Base-by-base conservation (phyloP, 73 alveolate genomes). In the Uronychia setigera region DNA sequence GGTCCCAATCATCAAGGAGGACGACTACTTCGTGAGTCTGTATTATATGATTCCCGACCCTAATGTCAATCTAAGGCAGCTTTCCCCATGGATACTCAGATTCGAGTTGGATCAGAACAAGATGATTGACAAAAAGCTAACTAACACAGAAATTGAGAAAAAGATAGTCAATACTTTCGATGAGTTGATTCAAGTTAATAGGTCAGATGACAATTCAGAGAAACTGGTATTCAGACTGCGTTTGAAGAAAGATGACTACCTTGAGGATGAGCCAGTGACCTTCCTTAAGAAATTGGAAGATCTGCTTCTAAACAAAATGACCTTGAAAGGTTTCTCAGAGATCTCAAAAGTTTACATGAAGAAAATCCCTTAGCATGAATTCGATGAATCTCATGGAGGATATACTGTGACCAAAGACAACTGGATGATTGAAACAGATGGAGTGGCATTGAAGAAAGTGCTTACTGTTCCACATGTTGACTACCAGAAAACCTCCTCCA, bases 351-450 rank as follows among this genome's bases (percentile, higher is more conserved):
- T 93, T 14, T 95, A 95, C 89, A 95, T 94, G 34, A 96, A 96
- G 88, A 93, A 94, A 82, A 87, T 84, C 31, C 79, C 86, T 76
- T 91, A 88, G 75, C 80, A 89, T 31, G 91, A 77, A 59, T 94
- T 84, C 74, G 93, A 93, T 77, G 91, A 80, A 32, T 58, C 77
- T 31, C 91, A 96, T 0, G 99, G 97, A 33, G 89, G 77, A 80
- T 88, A 82, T 81, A 83, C 84, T 77, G 74, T 89, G n/a, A 88
- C 90, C 31, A 86, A 91, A 74, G 97, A 95, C 29, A 93, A 93
- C 83, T 97, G 99, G 98, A 94, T 96, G 82, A 80, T 98, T 46
- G 99, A 98, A 95, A 98, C 99, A 26, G 99, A 98, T 90, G 99
- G 99, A 29, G 98, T 96, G 35, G 96, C 93, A 35, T 86, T 93